These are phyloP conservation scores for Striga hermonthica DNA, from an alignment of 305 asterid genomes.

Conservation along the genomic window DNA sequence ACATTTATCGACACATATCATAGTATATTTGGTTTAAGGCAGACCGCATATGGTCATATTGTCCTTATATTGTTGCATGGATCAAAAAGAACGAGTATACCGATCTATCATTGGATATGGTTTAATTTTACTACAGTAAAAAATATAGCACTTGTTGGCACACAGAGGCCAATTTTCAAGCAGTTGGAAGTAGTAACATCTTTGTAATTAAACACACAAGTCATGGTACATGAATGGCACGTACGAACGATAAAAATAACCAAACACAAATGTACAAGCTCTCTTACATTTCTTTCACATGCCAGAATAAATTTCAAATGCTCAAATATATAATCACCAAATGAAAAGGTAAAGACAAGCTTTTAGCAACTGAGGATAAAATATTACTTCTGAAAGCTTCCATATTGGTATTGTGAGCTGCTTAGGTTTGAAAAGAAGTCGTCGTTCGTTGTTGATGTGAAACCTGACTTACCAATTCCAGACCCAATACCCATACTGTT, in stretches of 20 bases:
- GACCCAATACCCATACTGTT: conserved; percentile 65
- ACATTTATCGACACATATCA: conserved; percentile 9
- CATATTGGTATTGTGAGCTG: conserved; percentile 59
- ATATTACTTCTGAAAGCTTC: conserved; percentile 59
- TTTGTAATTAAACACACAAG: background rate
- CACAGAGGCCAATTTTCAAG: background rate
- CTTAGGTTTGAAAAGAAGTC: conserved; percentile 69
- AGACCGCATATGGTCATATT: background rate
- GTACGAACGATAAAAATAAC: conserved; percentile 15
- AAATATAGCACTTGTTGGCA: background rate
- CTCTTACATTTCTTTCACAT: conserved; percentile 21
- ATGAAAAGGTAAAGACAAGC: background rate
- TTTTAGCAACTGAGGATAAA: conserved; percentile 16
- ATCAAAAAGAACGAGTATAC: background rate
- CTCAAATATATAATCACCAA: background rate
- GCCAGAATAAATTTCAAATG: conserved; percentile 18
- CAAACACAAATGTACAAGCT: conserved; percentile 13
- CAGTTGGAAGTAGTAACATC: background rate
- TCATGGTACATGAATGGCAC: conserved; percentile 6
- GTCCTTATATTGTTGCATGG: background rate
- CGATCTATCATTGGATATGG: background rate
- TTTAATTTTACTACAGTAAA: background rate
- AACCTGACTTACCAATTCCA: conserved; percentile 52
- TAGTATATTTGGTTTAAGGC: background rate
- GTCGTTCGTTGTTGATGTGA: conserved; percentile 48